Conservation (phyloP, 2,329 filamentous ascomycete species). For the Pseudocercospora crystallina region DNA sequence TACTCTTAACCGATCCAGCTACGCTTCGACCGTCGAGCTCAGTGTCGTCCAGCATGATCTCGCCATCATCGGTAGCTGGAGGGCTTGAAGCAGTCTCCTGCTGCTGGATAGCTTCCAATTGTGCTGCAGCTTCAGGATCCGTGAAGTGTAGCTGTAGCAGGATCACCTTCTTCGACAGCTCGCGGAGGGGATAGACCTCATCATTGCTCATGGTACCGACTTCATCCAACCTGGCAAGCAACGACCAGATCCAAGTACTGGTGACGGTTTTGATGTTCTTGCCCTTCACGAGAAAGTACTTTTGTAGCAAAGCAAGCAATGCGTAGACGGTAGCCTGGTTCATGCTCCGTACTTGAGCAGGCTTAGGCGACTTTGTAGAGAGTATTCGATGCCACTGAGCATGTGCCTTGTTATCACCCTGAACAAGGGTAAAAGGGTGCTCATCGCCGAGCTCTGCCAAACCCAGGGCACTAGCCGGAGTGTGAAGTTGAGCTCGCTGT, state of each 20-base stretch:
- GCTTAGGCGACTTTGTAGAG: conserved; percentile 46
- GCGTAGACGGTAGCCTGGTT: conserved; percentile 65
- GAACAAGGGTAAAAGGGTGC: conserved; percentile 54
- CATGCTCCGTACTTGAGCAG: conserved; percentile 54
- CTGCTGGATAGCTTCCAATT: conserved; percentile 25
- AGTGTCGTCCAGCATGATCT: neutral
- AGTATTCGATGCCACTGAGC: conserved; percentile 56
- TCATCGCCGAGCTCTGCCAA: conserved; percentile 55
- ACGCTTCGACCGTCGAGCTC: neutral
- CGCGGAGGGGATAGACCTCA: conserved; percentile 73
- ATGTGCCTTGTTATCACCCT: conserved; percentile 53
- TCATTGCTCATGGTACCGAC: conserved; percentile 72
- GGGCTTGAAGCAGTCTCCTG: conserved; percentile 1
- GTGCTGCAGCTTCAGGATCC: conserved; percentile 27
- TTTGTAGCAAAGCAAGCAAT: conserved; percentile 61
- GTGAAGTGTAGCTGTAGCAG: conserved; percentile 31
- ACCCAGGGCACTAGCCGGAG: conserved; percentile 53
- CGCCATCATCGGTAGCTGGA: conserved; percentile 20
- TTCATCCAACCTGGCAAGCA: conserved; percentile 69
- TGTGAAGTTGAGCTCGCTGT: conserved; percentile 64
- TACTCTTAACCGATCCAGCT: neutral
- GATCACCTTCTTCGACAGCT: conserved; percentile 72
- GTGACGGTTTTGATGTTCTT: conserved; percentile 62
- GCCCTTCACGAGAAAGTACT: conserved; percentile 62
- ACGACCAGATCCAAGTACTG: conserved; percentile 81